Conservation (phyloP, 768 basidiomycete genomes). For the Kwoniella newhampshirensis region DNA sequence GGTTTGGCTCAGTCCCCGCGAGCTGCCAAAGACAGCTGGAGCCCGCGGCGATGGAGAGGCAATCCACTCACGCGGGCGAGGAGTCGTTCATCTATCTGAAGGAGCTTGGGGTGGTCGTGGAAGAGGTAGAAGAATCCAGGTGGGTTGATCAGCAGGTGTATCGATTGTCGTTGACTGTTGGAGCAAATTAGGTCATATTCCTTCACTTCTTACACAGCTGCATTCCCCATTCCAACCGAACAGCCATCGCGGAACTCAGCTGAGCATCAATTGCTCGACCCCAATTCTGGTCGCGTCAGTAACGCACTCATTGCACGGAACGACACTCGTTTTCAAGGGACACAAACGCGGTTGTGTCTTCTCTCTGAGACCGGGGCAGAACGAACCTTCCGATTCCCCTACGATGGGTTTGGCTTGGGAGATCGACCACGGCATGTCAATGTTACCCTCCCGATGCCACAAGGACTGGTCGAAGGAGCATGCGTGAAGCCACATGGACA, state of each 20-base stretch:
- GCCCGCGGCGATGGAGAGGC: conserved; percentile 16
- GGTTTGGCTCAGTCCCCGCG: too few species aligned
- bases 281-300: conserved; percentile 29
- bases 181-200: conserved; percentile 30
- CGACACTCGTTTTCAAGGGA: conserved; percentile 14
- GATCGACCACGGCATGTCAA: conserved; percentile 50
- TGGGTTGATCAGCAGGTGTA: conserved; percentile 17
- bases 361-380: conserved; percentile 45
- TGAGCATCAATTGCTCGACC: conserved; percentile 30
- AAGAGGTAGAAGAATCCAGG: conserved; percentile 44
- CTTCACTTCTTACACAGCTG: conserved; percentile 25
- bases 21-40: conserved; percentile 2
- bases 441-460: conserved; percentile 50
- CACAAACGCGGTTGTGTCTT: conserved; percentile 27
- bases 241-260: conserved; percentile 39
- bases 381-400: conserved; percentile 48
- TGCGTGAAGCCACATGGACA: conserved; percentile 35
- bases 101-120: conserved; percentile 52
- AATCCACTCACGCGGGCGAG: background rate
- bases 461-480: conserved; percentile 4
- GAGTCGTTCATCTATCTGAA: conserved; percentile 34
- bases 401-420: conserved; percentile 43
- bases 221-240: conserved; percentile 41
- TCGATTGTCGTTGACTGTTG: background rate
- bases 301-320: conserved; percentile 19